phyloP scores from a whole-genome alignment of 2,329 filamentous ascomycete species.

The Fonsecaea erecta region DNA sequence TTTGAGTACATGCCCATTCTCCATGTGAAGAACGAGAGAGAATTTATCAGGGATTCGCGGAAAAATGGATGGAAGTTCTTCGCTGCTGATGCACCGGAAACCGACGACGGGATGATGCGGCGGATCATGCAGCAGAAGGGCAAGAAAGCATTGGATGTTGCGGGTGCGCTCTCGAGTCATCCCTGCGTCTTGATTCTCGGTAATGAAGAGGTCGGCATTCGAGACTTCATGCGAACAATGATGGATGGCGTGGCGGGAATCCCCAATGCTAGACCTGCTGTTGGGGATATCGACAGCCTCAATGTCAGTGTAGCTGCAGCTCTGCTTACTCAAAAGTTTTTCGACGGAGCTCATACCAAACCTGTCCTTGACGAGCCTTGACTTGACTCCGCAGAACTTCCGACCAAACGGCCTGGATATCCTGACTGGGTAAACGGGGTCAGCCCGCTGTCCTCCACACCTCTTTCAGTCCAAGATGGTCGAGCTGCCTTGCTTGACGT shows the following conservation, averaged over 20 bases:
- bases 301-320: constrained; percentile 89
- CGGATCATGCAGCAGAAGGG: constrained; percentile 8
- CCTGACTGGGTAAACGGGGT: no score
- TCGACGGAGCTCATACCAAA: constrained; percentile 21
- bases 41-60: constrained; percentile 72
- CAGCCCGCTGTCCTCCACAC: no score
- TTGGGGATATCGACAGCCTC: constrained; percentile 74
- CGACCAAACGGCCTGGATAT: no score
- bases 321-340: constrained; percentile 34
- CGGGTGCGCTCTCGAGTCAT: constrained; percentile 54
- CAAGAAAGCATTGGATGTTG: constrained; percentile 14
- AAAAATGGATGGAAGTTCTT: constrained; percentile 81
- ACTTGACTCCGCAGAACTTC: no score
- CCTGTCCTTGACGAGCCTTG: background rate
- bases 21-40: constrained; percentile 66
- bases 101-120: constrained; percentile 7
- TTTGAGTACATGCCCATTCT: constrained; percentile 79
- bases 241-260: constrained; percentile 71
- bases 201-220: constrained; percentile 76
- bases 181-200: constrained; percentile 83
- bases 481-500: background rate
- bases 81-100: constrained; percentile 66
- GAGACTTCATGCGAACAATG: constrained; percentile 65
- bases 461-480: no score
- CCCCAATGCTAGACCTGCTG: constrained; percentile 53